A percentile compares a stretch with the other conserved stretches of the same genome.
Conservation (phyloP, 2,329 filamentous ascomycete species). For the Colletotrichum sp. region DNA sequence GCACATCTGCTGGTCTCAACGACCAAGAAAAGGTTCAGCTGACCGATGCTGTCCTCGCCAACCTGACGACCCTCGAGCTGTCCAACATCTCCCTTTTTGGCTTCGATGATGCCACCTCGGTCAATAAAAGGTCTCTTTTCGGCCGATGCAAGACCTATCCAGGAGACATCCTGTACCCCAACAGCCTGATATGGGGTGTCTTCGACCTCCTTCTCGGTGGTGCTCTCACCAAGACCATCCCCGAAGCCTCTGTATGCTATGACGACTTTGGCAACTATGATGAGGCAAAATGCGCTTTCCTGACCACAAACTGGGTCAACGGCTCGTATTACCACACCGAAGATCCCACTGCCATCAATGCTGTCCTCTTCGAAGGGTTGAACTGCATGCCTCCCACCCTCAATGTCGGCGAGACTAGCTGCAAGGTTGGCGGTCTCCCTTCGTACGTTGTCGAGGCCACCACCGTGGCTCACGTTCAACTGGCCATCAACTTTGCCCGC, state of each 20-base stretch:
- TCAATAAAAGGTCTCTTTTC: slow-evolving; percentile 24
- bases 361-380: slow-evolving; percentile 29
- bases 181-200: slow-evolving; percentile 31
- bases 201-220: slow-evolving; percentile 39
- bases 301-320: slow-evolving; percentile 33
- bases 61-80: slow-evolving; percentile 33
- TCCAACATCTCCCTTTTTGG: slow-evolving; percentile 36
- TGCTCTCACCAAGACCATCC: slow-evolving; percentile 34
- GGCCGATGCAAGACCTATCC: slow-evolving; percentile 38
- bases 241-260: slow-evolving; percentile 38
- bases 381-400: slow-evolving; percentile 29
- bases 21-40: slow-evolving; percentile 33
- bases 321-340: slow-evolving; percentile 29
- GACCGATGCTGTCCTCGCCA: slow-evolving; percentile 36
- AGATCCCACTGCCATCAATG: slow-evolving; percentile 31
- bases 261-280: slow-evolving; percentile 34
- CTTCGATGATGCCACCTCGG: slow-evolving; percentile 29
- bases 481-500: slow-evolving; percentile 45
- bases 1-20: slow-evolving; percentile 4
- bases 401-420: slow-evolving; percentile 15
- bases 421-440: slow-evolving; percentile 16
- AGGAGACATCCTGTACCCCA: slow-evolving; percentile 35
- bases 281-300: slow-evolving; percentile 31
- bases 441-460: slow-evolving; percentile 40
- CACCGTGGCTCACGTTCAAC: slow-evolving; percentile 35